Evolutionary conservation across 2,329 filamentous ascomycete species (phyloP), one percentile per base, ranked within the genome.

Genomic region (Pseudocercospora cruenta): DNA sequence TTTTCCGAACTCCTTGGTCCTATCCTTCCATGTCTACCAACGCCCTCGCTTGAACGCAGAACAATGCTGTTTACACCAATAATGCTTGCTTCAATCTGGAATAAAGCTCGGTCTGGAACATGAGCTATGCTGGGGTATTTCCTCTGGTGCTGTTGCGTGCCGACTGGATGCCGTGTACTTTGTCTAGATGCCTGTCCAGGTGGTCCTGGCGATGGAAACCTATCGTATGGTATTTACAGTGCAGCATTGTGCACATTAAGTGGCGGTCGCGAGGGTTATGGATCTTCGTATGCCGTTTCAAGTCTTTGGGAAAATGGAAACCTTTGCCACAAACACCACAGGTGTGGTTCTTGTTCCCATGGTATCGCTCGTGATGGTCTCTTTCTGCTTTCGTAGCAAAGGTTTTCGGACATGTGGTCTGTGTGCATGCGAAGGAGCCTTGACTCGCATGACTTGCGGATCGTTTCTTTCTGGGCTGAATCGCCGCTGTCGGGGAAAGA

Each of bases 181-280:
- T 47, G 21, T 47, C 2, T 14, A 60, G 16, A 21, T 65, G 63
- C 26, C 63, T 16, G 8, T 57, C 24, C 26, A 21, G 28, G 10
- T 61, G 63, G 22, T 65, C 63, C 45, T 58, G 39, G 8, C 63
- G 58, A 31, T 53, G 58, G 55, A 65, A 65, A 19, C 58, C 58
- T 24, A 9, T 57, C n/a, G 24, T 61, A 19, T 43, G 58, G 22
- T 65, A 53, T 28, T 39, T 51, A 43, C 58, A 64, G 47, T 51
- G 57, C 12, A 43, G 36, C 24, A 60, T 64, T 19, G 58, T 64
- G 21, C 62, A 64, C 10, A 64, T 53, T 1, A 65, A 51, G 33
- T 61, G 63, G 22, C 19, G n/a, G 19, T 65, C 58, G 6, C 51
- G 51, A 9, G 63, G 63, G 3, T 14, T 26, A 19, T 65, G 63